Conservation (phyloP, 768 basidiomycete species). For the Rhodotorula graminis region DNA sequence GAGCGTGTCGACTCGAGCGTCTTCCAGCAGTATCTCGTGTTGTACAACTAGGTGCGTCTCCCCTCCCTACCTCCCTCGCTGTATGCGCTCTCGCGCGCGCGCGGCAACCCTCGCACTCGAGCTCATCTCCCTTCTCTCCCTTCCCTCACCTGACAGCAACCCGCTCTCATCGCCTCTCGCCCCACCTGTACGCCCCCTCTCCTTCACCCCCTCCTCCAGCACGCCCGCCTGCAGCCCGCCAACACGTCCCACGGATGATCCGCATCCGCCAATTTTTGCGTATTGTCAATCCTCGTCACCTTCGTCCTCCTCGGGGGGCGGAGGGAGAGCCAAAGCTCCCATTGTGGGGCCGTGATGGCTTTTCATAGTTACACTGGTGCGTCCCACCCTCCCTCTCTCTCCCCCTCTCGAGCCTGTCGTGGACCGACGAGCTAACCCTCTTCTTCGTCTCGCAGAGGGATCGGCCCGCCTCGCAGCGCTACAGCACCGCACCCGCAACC, state of each 20-base stretch:
- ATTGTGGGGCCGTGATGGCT: conserved; percentile 22
- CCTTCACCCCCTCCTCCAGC: too few species aligned
- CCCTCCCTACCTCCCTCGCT: neutral
- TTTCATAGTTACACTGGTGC: conserved; percentile 37
- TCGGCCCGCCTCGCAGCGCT: too few species aligned
- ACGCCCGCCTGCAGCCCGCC: neutral
- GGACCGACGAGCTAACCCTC: too few species aligned
- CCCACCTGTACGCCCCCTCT: neutral
- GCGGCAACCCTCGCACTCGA: neutral
- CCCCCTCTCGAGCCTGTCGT: too few species aligned
- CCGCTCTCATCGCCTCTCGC: neutral
- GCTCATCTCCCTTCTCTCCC: neutral
- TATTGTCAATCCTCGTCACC: conserved; percentile 28
- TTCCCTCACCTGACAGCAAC: neutral
- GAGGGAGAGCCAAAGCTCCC: conserved; percentile 29
- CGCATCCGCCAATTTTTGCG: conserved; percentile 37
- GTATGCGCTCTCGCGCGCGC: neutral
- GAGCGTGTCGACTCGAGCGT: neutral
- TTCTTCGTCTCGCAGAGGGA: too few species aligned
- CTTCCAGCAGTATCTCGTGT: neutral
- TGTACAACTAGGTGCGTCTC: neutral
- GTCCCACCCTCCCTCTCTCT: too few species aligned
- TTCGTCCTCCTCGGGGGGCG: too few species aligned
- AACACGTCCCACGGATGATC: conserved; percentile 28
- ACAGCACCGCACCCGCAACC: too few species aligned